Evolutionary conservation across 139 green algal species (phyloP), one percentile per base, ranked within the genome.

Genomic region (Tetradesmus obliquus): DNA sequence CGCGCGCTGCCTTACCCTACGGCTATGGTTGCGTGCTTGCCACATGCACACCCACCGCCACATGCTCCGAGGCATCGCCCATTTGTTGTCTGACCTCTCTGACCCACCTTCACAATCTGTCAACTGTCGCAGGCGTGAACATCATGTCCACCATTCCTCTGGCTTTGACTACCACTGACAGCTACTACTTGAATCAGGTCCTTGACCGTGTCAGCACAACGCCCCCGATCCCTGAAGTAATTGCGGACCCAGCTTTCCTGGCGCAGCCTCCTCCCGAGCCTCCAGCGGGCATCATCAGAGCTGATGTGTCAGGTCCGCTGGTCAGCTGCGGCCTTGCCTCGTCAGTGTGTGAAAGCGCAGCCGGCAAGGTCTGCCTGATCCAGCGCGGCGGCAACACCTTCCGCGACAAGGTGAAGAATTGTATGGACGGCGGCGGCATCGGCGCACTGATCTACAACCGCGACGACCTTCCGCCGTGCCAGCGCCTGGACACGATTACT

Each of bases 281-380:
- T 20, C 13, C 60, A 8, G 19, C 5, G 5, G 82, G 82, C 82
- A 87, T 55, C 82, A n/a, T 60, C 83, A 55, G 24, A 7, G n/a
- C 57, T 3, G n/a, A 45, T 3, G 57, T 88, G 1, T 12, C 57
- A 22, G 83, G 55, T 1, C 22, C 71, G 3, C 22, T 88, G 5
- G 57, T 88, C 3, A 32, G 55, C 5, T 88, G 83, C 24, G 57
- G 57, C 51, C 83, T 88, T 8, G 83, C 22, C 22, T 9, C 55
- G 13, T 79, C 22, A n/a, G 19, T 60, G 3, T 88, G 83, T n/a
- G 5, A 12, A 0, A 57, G 24, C 7, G 83, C 57, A 88, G 9
- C n/a, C 9, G 83, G 83, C 24, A 88, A 88, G 57, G 57, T 88
- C 45, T 88, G 83, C 58, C 57, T 88, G 17, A 87, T 87, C 10